phyloP scores from a whole-genome alignment of 257 asterid species.

The Datura wrightii region DNA sequence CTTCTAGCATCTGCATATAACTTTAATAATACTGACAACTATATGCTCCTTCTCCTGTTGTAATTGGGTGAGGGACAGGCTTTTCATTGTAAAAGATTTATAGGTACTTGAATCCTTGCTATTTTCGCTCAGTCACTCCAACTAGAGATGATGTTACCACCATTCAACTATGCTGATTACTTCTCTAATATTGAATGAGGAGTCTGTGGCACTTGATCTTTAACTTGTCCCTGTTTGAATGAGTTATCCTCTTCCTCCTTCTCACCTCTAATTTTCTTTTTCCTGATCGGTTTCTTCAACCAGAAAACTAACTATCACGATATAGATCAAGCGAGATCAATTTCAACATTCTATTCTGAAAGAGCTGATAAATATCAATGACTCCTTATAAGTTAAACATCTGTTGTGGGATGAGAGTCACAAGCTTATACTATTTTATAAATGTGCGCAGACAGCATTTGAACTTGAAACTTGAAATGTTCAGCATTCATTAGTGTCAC shows the following conservation, averaged over 20 bases:
- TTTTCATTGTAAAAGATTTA: background rate
- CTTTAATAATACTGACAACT: background rate
- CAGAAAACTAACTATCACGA: background rate
- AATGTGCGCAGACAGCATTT: background rate
- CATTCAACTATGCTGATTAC: background rate
- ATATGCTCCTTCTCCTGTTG: background rate
- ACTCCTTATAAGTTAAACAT: background rate
- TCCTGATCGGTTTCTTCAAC: conserved; percentile 1
- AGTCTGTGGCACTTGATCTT: background rate
- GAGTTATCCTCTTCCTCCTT: background rate
- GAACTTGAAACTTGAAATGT: background rate
- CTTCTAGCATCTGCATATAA: background rate
- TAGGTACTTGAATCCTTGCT: background rate
- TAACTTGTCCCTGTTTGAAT: background rate
- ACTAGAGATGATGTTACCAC: background rate
- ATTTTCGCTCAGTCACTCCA: background rate
- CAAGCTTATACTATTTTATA: background rate
- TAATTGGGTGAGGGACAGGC: background rate
- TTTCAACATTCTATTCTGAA: background rate
- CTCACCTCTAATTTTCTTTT: conserved; percentile 4
- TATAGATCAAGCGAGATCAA: background rate
- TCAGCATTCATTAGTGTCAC: background rate
- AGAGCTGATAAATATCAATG: background rate
- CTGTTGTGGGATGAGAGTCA: background rate
- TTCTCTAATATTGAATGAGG: background rate